Conservation (phyloP, 495 filamentous ascomycete species). For the Xylona heveae region DNA sequence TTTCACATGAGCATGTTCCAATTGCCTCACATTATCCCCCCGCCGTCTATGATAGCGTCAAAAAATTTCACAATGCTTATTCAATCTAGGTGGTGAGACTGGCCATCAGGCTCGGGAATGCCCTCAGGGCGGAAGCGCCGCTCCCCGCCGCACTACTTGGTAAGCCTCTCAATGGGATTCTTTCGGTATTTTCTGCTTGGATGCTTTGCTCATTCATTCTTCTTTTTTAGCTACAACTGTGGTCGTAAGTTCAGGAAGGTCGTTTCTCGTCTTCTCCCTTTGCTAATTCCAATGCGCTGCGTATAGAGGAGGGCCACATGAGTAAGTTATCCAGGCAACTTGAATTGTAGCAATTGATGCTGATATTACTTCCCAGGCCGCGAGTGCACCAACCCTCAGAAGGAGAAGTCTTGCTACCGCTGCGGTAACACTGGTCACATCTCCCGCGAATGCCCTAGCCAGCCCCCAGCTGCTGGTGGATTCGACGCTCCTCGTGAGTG, state of each 20-base stretch:
- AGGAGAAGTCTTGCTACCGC: conserved; percentile 94
- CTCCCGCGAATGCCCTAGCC: conserved; percentile 69
- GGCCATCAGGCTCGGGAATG: conserved; percentile 21
- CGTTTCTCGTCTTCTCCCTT: not conserved
- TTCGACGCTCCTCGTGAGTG: conserved; percentile 41
- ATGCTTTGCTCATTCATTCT: too few species aligned
- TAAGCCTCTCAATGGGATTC: too few species aligned
- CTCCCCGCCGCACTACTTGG: too few species aligned
- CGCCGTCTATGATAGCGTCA: conserved; percentile 2
- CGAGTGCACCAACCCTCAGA: conserved; percentile 73
- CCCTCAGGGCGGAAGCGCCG: conserved; percentile 18
- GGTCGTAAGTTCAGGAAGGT: conserved; percentile 3
- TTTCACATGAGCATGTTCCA: too few species aligned
- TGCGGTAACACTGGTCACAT: conserved; percentile 80
- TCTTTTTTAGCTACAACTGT: conserved; percentile 4
- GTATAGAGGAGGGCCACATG: conserved; percentile 62
- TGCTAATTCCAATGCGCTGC: not conserved
- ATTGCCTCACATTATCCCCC: not conserved
- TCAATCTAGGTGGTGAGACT: conserved; percentile 21
- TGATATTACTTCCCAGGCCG: conserved; percentile 33
- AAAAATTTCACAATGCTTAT: too few species aligned
- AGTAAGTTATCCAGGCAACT: conserved; percentile 28
- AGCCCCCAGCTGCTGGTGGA: conserved; percentile 25
- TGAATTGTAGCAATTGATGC: conserved; percentile 5
- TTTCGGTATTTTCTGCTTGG: too few species aligned